These are phyloP conservation scores for Monilinia aucupariae DNA, from an alignment of 2,329 filamentous ascomycete genomes.

Conservation along the genomic window DNA sequence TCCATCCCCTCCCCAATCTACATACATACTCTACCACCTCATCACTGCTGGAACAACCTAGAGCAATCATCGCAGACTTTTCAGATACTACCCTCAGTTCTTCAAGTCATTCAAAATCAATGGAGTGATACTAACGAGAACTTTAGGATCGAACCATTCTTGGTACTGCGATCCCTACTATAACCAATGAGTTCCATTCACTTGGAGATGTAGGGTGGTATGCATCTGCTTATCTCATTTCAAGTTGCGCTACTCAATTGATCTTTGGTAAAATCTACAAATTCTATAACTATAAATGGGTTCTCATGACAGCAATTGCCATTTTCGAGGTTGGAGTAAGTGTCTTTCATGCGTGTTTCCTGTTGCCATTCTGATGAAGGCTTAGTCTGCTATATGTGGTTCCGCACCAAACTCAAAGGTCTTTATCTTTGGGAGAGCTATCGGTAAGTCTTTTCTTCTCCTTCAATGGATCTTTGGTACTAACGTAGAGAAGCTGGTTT, in stretches of 20 bases:
- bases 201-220: slow-evolving; percentile 45
- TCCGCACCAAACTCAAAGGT: slow-evolving; percentile 33
- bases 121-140: not conserved
- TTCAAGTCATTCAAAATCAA: not conserved
- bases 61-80: not conserved
- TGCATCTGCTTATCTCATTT: slow-evolving; percentile 38
- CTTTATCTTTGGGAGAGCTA: slow-evolving; percentile 36
- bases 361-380: not conserved
- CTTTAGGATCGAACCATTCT: slow-evolving; percentile 36
- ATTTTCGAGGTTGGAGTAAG: slow-evolving; percentile 36
- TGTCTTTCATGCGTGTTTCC: not conserved
- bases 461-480: not conserved
- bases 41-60: not conserved
- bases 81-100: not conserved
- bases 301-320: slow-evolving; percentile 30
- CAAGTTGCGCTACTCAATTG: slow-evolving; percentile 31
- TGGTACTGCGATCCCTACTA: slow-evolving; percentile 38
- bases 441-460: slow-evolving; percentile 23
- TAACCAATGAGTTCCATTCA: slow-evolving; percentile 38
- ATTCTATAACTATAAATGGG: slow-evolving; percentile 33
- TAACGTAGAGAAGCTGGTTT: slow-evolving; percentile 23
- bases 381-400: slow-evolving; percentile 34
- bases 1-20: not conserved
- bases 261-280: slow-evolving; percentile 34
- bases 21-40: not conserved